Percentiles rank a stretch among this genome's conserved stretches.
Conservation (phyloP, 495 filamentous ascomycete species). For the Xylaria flabelliformis region DNA sequence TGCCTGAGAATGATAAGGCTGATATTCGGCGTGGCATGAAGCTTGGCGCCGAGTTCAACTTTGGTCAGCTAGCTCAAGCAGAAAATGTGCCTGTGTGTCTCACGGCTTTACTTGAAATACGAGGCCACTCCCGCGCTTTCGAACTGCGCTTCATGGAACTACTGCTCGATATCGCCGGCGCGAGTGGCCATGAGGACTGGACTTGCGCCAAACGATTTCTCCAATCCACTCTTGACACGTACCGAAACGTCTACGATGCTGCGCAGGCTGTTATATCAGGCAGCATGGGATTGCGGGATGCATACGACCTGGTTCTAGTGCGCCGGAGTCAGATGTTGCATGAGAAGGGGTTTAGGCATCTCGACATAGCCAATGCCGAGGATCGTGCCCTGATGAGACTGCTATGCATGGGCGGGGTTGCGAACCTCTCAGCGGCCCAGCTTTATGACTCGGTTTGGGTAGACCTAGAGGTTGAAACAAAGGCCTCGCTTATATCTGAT, state of each 20-base stretch:
- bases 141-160: constrained; percentile 47
- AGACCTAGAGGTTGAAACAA: constrained; percentile 33
- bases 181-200: constrained; percentile 47
- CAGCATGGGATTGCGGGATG: constrained; percentile 34
- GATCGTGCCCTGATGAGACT: constrained; percentile 45
- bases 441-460: constrained; percentile 41
- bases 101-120: constrained; percentile 37
- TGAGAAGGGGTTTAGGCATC: constrained; percentile 37
- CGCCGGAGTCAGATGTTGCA: constrained; percentile 34
- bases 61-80: constrained; percentile 50
- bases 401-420: constrained; percentile 47
- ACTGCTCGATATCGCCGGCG: constrained; percentile 48
- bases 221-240: constrained; percentile 45
- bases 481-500: constrained; percentile 30
- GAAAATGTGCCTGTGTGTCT: constrained; percentile 46
- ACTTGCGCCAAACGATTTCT: constrained; percentile 45
- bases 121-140: constrained; percentile 38
- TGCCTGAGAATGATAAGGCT: constrained; percentile 34
- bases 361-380: constrained; percentile 32
- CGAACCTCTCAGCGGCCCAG: constrained; percentile 36
- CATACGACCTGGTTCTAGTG: constrained; percentile 45
- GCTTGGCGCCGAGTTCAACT: constrained; percentile 55
- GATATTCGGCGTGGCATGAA: constrained; percentile 49
- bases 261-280: constrained; percentile 38
- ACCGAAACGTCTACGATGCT: constrained; percentile 40